Percentiles rank a stretch among this genome's conserved stretches.
phyloP scores from a whole-genome alignment of 192 early-diverging fungal genomes.

The Linnemannia elongata region DNA sequence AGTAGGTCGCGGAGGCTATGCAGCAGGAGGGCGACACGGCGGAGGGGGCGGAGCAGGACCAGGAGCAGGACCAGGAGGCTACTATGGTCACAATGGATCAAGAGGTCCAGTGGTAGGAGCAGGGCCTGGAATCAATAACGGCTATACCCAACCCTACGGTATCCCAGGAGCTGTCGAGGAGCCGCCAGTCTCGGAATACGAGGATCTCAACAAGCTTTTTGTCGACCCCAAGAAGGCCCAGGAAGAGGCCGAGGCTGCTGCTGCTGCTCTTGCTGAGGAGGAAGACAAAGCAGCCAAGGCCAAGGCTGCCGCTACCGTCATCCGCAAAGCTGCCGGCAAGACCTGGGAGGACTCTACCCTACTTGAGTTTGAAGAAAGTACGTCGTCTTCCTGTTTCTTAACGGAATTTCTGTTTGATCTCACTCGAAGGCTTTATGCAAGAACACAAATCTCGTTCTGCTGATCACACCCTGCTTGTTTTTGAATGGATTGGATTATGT shows the following conservation, averaged over 20 bases:
- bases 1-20: neutral
- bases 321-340: slow-evolving; percentile 91
- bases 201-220: slow-evolving; percentile 54
- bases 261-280: slow-evolving; percentile 24
- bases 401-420: too few species aligned
- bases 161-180: neutral
- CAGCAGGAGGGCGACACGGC: neutral
- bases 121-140: neutral
- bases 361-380: slow-evolving; percentile 88
- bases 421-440: too few species aligned
- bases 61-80: neutral
- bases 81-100: slow-evolving; percentile 2
- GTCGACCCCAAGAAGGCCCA: slow-evolving; percentile 48
- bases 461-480: too few species aligned
- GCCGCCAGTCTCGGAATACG: slow-evolving; percentile 17
- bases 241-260: slow-evolving; percentile 42
- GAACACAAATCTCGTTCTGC: too few species aligned
- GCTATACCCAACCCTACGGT: neutral
- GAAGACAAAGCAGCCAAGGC: slow-evolving; percentile 58
- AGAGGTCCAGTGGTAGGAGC: neutral
- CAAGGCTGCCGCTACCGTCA: slow-evolving; percentile 71
- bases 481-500: too few species aligned
- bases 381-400: neutral
- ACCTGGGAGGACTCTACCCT: slow-evolving; percentile 94
- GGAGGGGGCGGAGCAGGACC: neutral